These are phyloP conservation scores for Fusarium hainanense DNA, from an alignment of 2,329 filamentous ascomycete species.

Conservation along the genomic window DNA sequence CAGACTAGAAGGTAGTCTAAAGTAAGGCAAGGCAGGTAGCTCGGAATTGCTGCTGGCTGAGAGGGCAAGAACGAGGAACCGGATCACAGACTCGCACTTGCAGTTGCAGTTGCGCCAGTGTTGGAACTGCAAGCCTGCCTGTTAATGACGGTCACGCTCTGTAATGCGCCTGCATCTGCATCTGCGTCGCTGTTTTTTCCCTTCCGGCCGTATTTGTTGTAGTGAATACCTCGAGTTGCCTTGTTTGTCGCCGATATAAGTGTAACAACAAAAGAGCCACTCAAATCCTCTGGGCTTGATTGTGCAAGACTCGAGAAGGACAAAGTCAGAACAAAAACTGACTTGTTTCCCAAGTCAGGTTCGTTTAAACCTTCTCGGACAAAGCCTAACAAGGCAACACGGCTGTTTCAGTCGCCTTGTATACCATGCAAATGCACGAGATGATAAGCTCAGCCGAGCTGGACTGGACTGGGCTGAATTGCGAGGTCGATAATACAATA, in stretches of 20 bases:
- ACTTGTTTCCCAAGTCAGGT: constrained; percentile 3
- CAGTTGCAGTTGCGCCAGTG: constrained; percentile 26
- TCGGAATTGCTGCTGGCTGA: constrained; percentile 20
- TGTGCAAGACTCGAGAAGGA: not conserved
- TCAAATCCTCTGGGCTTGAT: not conserved
- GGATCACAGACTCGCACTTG: constrained; percentile 18
- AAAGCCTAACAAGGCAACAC: constrained; percentile 32
- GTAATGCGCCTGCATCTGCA: constrained; percentile 25
- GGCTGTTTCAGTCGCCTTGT: constrained; percentile 36
- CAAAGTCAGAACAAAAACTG: constrained; percentile 10
- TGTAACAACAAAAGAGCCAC: constrained; percentile 9
- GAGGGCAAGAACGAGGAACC: constrained; percentile 12
- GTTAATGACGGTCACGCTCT: constrained; percentile 25
- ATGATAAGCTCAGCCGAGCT: constrained; percentile 22
- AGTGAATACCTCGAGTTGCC: constrained; percentile 9
- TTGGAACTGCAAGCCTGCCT: constrained; percentile 15
- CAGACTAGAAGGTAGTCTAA: constrained; percentile 13
- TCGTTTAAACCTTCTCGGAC: constrained; percentile 17
- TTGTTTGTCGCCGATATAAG: constrained; percentile 21
- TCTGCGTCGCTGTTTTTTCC: constrained; percentile 19
- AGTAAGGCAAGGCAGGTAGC: constrained; percentile 5
- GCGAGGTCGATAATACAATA: constrained; percentile 26
- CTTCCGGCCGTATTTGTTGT: constrained; percentile 14
- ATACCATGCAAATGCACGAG: constrained; percentile 19
- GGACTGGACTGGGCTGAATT: constrained; percentile 4